Conservation (phyloP, 1,284 basidiomycete species). For the Volvariella surrecta region DNA sequence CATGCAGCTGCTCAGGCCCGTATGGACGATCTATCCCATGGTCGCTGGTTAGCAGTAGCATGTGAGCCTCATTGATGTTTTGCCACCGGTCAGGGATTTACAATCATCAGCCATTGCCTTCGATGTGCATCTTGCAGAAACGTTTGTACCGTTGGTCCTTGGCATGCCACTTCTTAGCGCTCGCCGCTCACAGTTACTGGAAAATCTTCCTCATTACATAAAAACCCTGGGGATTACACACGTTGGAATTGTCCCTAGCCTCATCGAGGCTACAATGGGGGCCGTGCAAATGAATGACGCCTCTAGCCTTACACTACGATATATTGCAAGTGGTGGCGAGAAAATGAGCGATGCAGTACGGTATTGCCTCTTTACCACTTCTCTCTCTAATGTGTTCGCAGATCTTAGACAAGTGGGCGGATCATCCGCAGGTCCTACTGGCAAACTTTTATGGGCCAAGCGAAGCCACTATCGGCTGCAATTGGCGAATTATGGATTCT, state of each 20-base stretch:
- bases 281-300: constrained; percentile 22
- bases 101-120: constrained; percentile 31
- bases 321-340: constrained; percentile 42
- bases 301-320: constrained; percentile 27
- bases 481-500: constrained; percentile 33
- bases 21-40: constrained; percentile 24
- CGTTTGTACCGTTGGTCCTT: constrained; percentile 32
- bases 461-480: constrained; percentile 42
- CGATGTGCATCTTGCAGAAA: constrained; percentile 43
- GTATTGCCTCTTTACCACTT: constrained; percentile 5
- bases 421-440: constrained; percentile 33
- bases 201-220: constrained; percentile 36
- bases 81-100: neutral
- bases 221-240: constrained; percentile 38
- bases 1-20: constrained; percentile 27
- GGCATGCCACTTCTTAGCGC: constrained; percentile 39
- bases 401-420: constrained; percentile 45
- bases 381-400: constrained; percentile 12
- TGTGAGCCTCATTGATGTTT: constrained; percentile 23
- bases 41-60: constrained; percentile 34
- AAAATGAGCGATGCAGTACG: constrained; percentile 45
- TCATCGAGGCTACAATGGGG: constrained; percentile 44
- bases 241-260: constrained; percentile 43
- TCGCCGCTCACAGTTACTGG: constrained; percentile 35
- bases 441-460: constrained; percentile 45